Percentiles rank a stretch among this genome's conserved stretches.
These are phyloP conservation scores for Microstegium vimineum DNA, from an alignment of 176 grass and related monocot species.

Conservation along the genomic window DNA sequence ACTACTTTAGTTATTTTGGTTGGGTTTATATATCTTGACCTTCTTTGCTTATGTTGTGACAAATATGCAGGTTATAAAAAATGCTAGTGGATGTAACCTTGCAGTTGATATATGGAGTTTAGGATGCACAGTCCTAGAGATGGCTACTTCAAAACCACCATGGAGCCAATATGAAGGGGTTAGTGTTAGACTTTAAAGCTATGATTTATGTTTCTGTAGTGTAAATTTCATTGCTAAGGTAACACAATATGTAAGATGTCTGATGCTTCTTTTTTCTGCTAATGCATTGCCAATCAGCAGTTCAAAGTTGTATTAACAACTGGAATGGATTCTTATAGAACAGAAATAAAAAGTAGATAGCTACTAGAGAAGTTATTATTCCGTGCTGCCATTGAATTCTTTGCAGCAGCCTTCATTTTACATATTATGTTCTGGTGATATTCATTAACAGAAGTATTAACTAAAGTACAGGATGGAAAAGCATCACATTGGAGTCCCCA, in stretches of 20 bases:
- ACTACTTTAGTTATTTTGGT: conserved; percentile 1
- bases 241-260: conserved; percentile 5
- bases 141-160: conserved; percentile 99
- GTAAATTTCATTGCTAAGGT: conserved; percentile 10
- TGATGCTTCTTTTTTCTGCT: conserved; percentile 9
- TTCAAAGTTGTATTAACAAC: not conserved
- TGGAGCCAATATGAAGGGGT: conserved; percentile 99
- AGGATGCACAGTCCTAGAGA: conserved; percentile 97
- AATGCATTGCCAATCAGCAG: conserved; percentile 2
- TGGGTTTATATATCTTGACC: conserved; percentile 1
- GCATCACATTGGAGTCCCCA: not conserved
- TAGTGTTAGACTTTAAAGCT: conserved; percentile 39
- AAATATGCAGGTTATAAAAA: conserved; percentile 80
- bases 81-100: conserved; percentile 93
- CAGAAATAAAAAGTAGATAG: not conserved
- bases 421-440: not conserved
- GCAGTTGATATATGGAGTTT: conserved; percentile 99
- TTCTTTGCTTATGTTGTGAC: conserved; percentile 10
- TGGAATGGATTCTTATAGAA: not conserved
- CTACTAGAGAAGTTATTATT: not conserved
- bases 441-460: not conserved
- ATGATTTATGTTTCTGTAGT: conserved; percentile 23
- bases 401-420: not conserved
- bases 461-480: not conserved
- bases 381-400: not conserved